phyloP scores from a whole-genome alignment of 163 green algal genomes.

The Scenedesmus sp. region DNA sequence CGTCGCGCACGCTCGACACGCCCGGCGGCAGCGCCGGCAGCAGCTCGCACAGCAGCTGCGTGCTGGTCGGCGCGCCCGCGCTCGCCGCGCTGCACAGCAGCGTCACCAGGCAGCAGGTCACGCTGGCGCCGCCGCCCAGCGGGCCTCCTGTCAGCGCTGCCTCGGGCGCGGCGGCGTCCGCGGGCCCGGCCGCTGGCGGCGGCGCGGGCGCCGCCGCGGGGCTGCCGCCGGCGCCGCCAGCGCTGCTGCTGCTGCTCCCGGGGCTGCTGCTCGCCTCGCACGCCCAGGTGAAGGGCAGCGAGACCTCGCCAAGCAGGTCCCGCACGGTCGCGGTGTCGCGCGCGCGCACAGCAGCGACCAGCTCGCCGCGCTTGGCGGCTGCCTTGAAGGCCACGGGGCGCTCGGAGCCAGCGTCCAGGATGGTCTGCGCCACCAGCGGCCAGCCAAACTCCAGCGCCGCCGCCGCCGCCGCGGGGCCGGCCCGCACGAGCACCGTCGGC shows the following conservation, averaged over 20 bases:
- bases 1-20: background rate
- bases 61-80: background rate
- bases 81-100: constrained; percentile 2
- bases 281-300: constrained; percentile 9
- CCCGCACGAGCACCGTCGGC: constrained; percentile 18
- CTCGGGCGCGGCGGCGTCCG: too few relatives aligned
- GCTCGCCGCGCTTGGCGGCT: constrained; percentile 30
- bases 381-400: constrained; percentile 18
- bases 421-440: background rate
- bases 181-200: too few relatives aligned
- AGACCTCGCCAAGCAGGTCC: constrained; percentile 3
- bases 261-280: constrained; percentile 5
- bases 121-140: too few relatives aligned
- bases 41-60: constrained; percentile 27
- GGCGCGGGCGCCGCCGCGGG: too few relatives aligned
- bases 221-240: too few relatives aligned
- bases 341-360: constrained; percentile 8
- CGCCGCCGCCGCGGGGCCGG: constrained; percentile 10
- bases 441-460: constrained; percentile 20
- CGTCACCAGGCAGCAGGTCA: background rate
- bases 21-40: background rate
- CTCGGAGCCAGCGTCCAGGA: constrained; percentile 17
- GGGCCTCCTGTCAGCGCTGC: too few relatives aligned
- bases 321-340: background rate
- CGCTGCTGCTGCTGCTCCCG: constrained; percentile 6